Percentiles rank a stretch among this genome's conserved stretches.
These are phyloP conservation scores for Phytophthora cactorum DNA, from an alignment of 352 stramenopile species.

Conservation along the genomic window DNA sequence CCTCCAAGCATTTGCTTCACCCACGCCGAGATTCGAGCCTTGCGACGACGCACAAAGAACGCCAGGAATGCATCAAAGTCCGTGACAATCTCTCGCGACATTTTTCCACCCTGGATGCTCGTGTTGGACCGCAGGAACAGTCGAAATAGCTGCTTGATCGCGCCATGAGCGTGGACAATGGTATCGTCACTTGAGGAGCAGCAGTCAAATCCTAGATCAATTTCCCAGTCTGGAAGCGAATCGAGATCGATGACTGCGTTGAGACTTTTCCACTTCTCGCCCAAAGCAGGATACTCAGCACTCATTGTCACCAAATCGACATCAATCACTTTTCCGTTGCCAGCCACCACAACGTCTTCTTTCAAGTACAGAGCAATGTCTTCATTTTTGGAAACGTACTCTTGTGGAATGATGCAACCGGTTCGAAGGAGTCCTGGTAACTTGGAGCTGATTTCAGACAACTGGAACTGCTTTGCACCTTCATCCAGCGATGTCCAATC, in stretches of 20 bases:
- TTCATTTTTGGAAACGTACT: slow-evolving; percentile 23
- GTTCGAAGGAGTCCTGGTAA: slow-evolving; percentile 55
- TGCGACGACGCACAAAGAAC: slow-evolving; percentile 67
- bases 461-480: slow-evolving; percentile 55
- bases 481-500: slow-evolving; percentile 84
- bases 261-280: slow-evolving; percentile 42
- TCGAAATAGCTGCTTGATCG: slow-evolving; percentile 41
- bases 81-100: slow-evolving; percentile 30
- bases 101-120: slow-evolving; percentile 17
- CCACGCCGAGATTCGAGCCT: slow-evolving; percentile 52
- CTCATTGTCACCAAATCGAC: slow-evolving; percentile 40
- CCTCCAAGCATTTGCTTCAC: slow-evolving; percentile 45
- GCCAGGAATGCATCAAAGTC: slow-evolving; percentile 67
- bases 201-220: slow-evolving; percentile 57
- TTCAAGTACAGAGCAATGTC: slow-evolving; percentile 31
- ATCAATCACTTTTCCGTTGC: slow-evolving; percentile 34
- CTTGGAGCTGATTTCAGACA: slow-evolving; percentile 57
- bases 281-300: slow-evolving; percentile 36
- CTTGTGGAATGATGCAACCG: slow-evolving; percentile 41
- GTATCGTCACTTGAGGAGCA: slow-evolving; percentile 20
- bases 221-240: slow-evolving; percentile 39
- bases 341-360: slow-evolving; percentile 31
- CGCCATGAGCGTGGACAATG: slow-evolving; percentile 20
- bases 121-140: slow-evolving; percentile 32
- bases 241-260: slow-evolving; percentile 26